phyloP scores from a whole-genome alignment of 257 asterid species.

The Parsonsia alboflavescens region DNA sequence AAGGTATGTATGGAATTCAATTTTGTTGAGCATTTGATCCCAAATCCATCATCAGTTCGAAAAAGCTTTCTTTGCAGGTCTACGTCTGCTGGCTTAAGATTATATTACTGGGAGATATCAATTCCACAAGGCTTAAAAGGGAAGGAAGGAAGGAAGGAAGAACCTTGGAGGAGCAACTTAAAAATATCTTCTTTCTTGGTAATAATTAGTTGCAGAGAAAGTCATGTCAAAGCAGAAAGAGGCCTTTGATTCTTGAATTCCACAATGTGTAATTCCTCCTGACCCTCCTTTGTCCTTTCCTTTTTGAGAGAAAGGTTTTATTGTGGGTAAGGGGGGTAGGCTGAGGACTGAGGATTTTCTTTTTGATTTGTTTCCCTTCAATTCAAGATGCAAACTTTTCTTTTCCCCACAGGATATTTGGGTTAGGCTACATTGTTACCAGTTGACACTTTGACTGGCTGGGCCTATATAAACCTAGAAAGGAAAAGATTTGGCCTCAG shows the following conservation, averaged over 20 bases:
- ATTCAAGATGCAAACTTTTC: too few relatives aligned
- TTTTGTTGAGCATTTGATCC: background rate
- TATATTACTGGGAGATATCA: background rate
- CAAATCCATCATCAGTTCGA: background rate
- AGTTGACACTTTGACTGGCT: background rate
- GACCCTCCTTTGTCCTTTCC: too few relatives aligned
- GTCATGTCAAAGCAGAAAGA: background rate
- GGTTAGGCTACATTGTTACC: background rate
- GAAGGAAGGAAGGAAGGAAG: background rate
- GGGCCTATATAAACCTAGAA: background rate
- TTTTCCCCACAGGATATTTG: background rate
- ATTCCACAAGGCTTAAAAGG: background rate
- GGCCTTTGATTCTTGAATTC: background rate
- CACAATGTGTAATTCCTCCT: background rate
- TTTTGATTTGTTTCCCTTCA: background rate
- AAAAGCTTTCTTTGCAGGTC: conserved; percentile 2
- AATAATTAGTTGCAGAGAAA: background rate
- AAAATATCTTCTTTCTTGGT: background rate
- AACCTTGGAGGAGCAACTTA: background rate
- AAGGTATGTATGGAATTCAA: background rate
- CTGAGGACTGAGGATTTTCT: background rate
- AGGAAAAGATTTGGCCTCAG: background rate
- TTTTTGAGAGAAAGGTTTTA: background rate
- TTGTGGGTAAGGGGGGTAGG: too few relatives aligned
- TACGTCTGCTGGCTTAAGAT: background rate